These are phyloP conservation scores for Solanum chmielewskii DNA, from an alignment of 257 asterid species.

Conservation along the genomic window DNA sequence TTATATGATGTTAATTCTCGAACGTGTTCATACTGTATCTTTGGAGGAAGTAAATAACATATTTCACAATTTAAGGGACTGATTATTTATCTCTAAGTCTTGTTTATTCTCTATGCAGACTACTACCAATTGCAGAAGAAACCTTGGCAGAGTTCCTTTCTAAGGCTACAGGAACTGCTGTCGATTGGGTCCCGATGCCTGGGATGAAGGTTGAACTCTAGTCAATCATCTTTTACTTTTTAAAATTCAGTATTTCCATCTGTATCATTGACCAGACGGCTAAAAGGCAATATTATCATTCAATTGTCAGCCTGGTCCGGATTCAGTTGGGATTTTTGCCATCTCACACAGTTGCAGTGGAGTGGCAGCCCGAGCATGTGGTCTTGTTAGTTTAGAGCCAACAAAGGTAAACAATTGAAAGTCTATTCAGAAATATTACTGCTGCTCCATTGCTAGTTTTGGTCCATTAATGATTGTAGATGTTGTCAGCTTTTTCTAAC, in stretches of 20 bases:
- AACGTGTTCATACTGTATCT: background rate
- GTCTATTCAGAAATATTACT: background rate
- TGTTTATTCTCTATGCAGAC: constrained; percentile 35
- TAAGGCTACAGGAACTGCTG: constrained; percentile 99
- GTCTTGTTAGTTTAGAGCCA: constrained; percentile 98
- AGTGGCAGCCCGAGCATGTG: constrained; percentile 99
- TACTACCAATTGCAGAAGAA: constrained; percentile 96
- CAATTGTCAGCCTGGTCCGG: constrained; percentile 98
- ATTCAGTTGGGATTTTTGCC: constrained; percentile 99
- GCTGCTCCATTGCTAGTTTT: background rate
- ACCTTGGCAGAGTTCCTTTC: constrained; percentile 99
- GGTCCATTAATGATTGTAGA: background rate
- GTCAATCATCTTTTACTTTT: background rate
- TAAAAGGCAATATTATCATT: background rate
- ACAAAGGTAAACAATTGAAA: constrained; percentile 41
- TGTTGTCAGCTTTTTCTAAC: background rate
- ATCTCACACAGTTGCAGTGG: constrained; percentile 86
- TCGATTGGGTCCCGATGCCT: constrained; percentile 99
- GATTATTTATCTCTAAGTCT: background rate
- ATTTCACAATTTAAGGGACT: background rate
- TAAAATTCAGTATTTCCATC: background rate
- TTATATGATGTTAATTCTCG: background rate
- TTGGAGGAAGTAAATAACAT: background rate
- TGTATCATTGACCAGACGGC: background rate
- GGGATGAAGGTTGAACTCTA: constrained; percentile 83